Evolutionary conservation across 129 eudicot species (phyloP).

Genomic region (Saussurea involucrata): DNA sequence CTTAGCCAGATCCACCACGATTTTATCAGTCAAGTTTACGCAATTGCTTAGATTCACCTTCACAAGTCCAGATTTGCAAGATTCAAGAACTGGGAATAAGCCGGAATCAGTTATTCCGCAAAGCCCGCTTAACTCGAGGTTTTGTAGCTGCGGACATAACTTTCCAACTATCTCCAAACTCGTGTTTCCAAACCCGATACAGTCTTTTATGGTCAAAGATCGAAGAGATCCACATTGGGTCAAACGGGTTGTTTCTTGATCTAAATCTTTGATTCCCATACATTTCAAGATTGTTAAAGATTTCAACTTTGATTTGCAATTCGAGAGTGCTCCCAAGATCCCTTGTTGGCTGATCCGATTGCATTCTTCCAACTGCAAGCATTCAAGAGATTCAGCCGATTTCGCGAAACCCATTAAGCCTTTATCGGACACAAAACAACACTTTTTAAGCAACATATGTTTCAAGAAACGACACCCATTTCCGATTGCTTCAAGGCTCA

Average conservation of each 20-base stretch:
- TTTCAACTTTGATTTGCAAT: constrained; percentile 53
- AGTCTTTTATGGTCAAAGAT: constrained; percentile 58
- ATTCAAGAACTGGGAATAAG: constrained; percentile 54
- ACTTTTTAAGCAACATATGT: constrained; percentile 65
- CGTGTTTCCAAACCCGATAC: constrained; percentile 65
- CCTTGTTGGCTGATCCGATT: constrained; percentile 69
- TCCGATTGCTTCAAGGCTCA: constrained; percentile 77
- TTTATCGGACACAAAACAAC: constrained; percentile 76
- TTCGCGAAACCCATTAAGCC: constrained; percentile 68
- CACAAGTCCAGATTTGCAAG: constrained; percentile 55
- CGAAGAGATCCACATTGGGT: constrained; percentile 73
- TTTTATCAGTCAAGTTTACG: constrained; percentile 56
- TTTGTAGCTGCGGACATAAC: constrained; percentile 68
- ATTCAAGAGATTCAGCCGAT: constrained; percentile 58
- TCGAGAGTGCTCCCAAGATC: constrained; percentile 53
- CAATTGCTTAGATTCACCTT: constrained; percentile 71
- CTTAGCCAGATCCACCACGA: constrained; percentile 46
- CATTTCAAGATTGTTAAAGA: constrained; percentile 74
- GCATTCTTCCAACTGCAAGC: constrained; percentile 80
- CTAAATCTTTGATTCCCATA: constrained; percentile 70
- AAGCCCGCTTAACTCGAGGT: constrained; percentile 75
- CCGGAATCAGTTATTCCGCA: constrained; percentile 66
- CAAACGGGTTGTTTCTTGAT: constrained; percentile 25
- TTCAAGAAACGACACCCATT: constrained; percentile 66
- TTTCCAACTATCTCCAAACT: constrained; percentile 60